phyloP scores from a whole-genome alignment of 2,329 filamentous ascomycete genomes.

The Cercospora sp. region DNA sequence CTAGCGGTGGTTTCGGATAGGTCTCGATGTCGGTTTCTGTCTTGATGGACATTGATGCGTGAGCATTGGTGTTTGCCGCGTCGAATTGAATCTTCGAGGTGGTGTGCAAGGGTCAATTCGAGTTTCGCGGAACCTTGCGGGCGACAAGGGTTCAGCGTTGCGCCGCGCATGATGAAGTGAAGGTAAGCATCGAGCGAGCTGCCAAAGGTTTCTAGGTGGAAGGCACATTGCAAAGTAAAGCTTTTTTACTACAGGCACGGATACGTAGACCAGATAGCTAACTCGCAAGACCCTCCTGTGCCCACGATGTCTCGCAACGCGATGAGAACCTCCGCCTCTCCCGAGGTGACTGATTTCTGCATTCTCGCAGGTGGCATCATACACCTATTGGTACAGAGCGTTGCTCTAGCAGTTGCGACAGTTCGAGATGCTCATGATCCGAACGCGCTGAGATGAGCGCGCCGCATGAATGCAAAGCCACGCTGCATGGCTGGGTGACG shows the following conservation, averaged over 20 bases:
- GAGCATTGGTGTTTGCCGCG: background rate
- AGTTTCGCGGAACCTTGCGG: conserved; percentile 6
- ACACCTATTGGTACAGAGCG: background rate
- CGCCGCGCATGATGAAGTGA: background rate
- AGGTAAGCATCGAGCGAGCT: background rate
- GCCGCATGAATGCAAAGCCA: background rate
- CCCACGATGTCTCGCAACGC: background rate
- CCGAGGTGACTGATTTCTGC: background rate
- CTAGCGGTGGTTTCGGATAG: background rate
- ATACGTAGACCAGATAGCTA: conserved; percentile 3
- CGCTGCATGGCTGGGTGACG: background rate
- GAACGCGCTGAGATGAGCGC: background rate
- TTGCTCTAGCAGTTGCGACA: background rate
- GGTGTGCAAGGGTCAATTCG: background rate
- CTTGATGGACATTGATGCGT: background rate
- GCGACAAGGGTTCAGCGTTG: background rate
- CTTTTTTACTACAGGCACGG: background rate
- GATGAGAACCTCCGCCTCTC: background rate
- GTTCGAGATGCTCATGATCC: background rate
- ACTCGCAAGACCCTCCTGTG: background rate
- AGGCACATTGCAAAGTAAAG: background rate
- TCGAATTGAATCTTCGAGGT: background rate
- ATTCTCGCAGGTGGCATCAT: background rate
- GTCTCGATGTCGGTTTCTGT: background rate
- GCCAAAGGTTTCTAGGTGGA: background rate